Evolutionary conservation across 805 yeast genomes (phyloP), one percentile per base, ranked within the genome.

Genomic region (Yamadazyma akitaensis): DNA sequence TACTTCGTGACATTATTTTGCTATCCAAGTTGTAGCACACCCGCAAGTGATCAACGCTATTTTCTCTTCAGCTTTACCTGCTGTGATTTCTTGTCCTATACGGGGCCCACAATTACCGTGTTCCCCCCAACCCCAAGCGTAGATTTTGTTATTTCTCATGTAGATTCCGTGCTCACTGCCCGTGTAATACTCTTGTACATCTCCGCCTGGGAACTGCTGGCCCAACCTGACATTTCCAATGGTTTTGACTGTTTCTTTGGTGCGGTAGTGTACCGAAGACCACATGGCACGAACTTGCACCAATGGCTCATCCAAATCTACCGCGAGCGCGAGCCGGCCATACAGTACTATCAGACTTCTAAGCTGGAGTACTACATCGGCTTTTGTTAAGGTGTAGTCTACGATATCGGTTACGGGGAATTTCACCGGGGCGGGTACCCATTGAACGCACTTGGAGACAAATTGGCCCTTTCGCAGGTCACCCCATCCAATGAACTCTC

Each of bases 111-210:
- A 92, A 60, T 92, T 92, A 0, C 99, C 99, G 63, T 92, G 99
- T 59, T 94, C 98, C 12, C 97, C 97, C 99, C 99, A 92, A 0
- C 99, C 99, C 98, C 98, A 94, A 2, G 91, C 76, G 45, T 59
- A 68, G 0, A 90, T 83, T 8, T 47, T 42, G 34, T 63, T 54
- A 13, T 60, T n/a, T 1, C 55, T 43, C 6, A 63, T 59, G 10
- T 79, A 55, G 14, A 90, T 56, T 0, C 94, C 95, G 63, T 92
- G 99, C 59, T 92, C 98, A 62, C 96, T 88, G 0, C 99, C 99
- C 5, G 80, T 74, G 1, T 72, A 69, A 44, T 71, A 68, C n/a
- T 11, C 26, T 13, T 5, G 17, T 5, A 31, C 14, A 14, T 37
- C 19, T 4, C 21, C 34, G 10, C n/a, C 16, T 70, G 65, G 51